Base-by-base conservation (phyloP, 2,329 filamentous ascomycete genomes). In the Fusarium buxicola region DNA sequence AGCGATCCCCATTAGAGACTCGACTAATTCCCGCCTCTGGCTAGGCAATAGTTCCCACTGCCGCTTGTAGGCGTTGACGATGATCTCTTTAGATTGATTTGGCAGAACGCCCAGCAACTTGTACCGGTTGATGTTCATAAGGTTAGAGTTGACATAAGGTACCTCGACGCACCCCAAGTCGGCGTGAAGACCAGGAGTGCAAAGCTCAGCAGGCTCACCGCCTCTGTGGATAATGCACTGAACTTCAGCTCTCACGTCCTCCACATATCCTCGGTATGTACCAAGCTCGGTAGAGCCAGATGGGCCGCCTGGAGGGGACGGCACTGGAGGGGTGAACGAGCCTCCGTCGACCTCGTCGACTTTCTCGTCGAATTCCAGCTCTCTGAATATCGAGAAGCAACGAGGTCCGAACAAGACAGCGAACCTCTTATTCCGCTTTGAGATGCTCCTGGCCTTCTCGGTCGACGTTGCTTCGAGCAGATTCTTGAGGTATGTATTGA, bases 401-500 rank as follows among this genome's bases (percentile, higher is more conserved):
- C 81, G 79, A 5, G 77, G 76, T 0, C 84, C 82, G 54, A 87
- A 86, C 7, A 84, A 76, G 2, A 86, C 80, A 24, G 75, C 74
- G 51, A 86, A 87, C 12, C 81, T 79, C 69, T 86, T 86, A 64
- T 87, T 87, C 2, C 84, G 75, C 49, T 82, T 82, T 3, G 84
- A 83, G 31, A 87, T 85, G 45, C 75, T 82, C 39, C 81, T 74
- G 0, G 70, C 70, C 8, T 76, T 74, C 31, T 75, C 74, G 1
- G 73, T 72, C 3, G 73, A 71, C 1, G 72, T 72, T 3, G 72
- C 72, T 21, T 79, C 76, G 4, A 83, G 74, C 7, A 82, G 74
- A 55, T 87, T 83, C 28, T 78, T 80, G 4, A 86, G 72, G 45
- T 86, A 87, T 7, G 79, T 80, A 53, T 81, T 79, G 4, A 87